Conservation (phyloP, 2,329 filamentous ascomycete species). For the Colletotrichum phormii region DNA sequence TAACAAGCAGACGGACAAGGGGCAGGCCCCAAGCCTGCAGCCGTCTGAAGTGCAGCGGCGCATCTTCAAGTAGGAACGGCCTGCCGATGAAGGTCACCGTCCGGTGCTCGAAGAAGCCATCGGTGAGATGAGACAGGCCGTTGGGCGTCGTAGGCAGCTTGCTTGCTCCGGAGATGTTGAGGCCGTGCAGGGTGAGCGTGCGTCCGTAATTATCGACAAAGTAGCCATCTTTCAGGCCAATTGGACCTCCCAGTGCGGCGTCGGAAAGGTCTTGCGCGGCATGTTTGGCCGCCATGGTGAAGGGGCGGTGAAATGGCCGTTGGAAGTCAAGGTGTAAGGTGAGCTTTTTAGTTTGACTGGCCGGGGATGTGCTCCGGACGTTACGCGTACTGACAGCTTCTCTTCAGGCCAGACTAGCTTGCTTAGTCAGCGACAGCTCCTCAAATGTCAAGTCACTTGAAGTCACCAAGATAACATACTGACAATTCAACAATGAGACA, state of each 20-base stretch:
- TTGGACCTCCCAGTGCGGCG: conserved; percentile 47
- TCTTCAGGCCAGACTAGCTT: conserved; percentile 4
- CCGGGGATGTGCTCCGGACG: background rate
- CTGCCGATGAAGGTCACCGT: conserved; percentile 52
- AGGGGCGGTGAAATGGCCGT: conserved; percentile 10
- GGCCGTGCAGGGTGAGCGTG: conserved; percentile 52
- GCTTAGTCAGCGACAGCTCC: conserved; percentile 12
- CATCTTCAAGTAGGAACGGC: conserved; percentile 52
- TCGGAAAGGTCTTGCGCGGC: conserved; percentile 50
- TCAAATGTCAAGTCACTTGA: background rate
- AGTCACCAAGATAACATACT: too few species aligned
- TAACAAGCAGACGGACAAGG: conserved; percentile 54
- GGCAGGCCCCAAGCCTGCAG: conserved; percentile 53
- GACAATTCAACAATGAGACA: too few species aligned
- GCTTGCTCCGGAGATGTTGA: conserved; percentile 55
- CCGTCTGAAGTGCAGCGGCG: conserved; percentile 51
- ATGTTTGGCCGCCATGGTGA: background rate
- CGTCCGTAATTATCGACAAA: conserved; percentile 52
- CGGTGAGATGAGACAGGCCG: conserved; percentile 52
- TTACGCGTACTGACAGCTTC: background rate
- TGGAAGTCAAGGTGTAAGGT: background rate
- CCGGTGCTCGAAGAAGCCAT: conserved; percentile 54
- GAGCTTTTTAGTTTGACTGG: background rate
- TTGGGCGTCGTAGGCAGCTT: conserved; percentile 52
- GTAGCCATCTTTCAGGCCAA: conserved; percentile 43